phyloP scores from a whole-genome alignment of 441 rosid genomes.

The Adansonia madagascariensis region DNA sequence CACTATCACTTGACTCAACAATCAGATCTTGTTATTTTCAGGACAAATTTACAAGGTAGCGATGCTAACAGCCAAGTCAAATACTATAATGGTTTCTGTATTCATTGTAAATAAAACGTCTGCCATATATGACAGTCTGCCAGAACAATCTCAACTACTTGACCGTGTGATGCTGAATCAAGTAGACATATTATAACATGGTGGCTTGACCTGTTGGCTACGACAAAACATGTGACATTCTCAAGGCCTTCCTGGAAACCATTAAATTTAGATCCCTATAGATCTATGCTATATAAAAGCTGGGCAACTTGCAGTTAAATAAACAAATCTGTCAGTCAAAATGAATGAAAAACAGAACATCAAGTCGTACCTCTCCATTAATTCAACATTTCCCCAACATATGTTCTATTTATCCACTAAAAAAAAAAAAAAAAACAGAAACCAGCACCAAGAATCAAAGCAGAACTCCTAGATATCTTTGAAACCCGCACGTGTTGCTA shows the following conservation, averaged over 20 bases:
- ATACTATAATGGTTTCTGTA: too few species aligned
- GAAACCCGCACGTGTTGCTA: slow-evolving; percentile 36
- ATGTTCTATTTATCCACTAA: neutral
- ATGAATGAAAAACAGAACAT: slow-evolving; percentile 18
- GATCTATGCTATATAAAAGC: neutral
- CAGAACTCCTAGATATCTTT: slow-evolving; percentile 15
- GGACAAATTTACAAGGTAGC: too few species aligned
- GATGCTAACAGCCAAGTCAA: too few species aligned
- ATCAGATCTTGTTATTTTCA: neutral
- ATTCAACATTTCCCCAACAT: neutral
- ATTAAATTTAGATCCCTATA: neutral
- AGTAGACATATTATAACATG: neutral
- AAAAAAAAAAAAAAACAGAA: neutral
- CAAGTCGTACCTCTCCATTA: neutral
- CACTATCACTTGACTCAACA: neutral
- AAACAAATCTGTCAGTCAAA: slow-evolving; percentile 19
- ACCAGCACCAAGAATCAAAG: slow-evolving; percentile 11
- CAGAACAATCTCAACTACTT: neutral
- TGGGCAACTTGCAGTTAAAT: slow-evolving; percentile 25
- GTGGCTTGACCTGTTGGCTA: slow-evolving; percentile 21
- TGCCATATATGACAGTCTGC: neutral
- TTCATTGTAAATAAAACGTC: too few species aligned
- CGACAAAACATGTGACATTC: neutral
- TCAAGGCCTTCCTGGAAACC: slow-evolving; percentile 6
- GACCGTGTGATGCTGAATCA: slow-evolving; percentile 29